Conservation (phyloP, 2,329 filamentous ascomycete genomes). For the Colletotrichum magnum region DNA sequence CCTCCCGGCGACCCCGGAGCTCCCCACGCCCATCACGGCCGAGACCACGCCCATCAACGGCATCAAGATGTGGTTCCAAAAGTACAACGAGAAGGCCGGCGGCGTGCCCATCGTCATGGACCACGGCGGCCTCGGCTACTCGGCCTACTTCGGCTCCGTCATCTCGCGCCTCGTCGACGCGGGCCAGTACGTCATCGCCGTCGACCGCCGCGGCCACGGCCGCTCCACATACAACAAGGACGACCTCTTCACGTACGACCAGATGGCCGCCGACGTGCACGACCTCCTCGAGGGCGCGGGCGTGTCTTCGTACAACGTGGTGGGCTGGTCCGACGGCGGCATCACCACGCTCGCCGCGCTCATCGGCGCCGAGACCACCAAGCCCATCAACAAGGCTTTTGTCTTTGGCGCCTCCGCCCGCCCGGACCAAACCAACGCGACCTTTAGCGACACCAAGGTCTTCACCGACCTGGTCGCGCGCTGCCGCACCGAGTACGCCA, state of each 20-base stretch:
- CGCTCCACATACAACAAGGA: conserved; percentile 53
- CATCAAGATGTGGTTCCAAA: conserved; percentile 57
- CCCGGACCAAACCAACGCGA: conserved; percentile 52
- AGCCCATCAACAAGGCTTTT: conserved; percentile 56
- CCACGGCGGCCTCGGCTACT: conserved; percentile 58
- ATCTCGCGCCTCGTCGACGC: conserved; percentile 51
- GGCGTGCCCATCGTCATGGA: conserved; percentile 54
- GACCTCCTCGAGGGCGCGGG: conserved; percentile 49
- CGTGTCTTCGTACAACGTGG: conserved; percentile 50
- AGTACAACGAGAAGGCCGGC: conserved; percentile 54
- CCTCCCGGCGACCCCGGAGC: conserved; percentile 54
- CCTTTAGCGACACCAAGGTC: conserved; percentile 46
- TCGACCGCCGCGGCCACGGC: conserved; percentile 58
- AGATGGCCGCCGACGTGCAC: conserved; percentile 54
- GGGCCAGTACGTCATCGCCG: conserved; percentile 55
- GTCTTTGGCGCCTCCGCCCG: conserved; percentile 53
- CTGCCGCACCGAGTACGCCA: conserved; percentile 53
- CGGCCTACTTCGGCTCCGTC: conserved; percentile 56
- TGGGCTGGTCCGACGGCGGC: conserved; percentile 59
- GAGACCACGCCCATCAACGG: conserved; percentile 51
- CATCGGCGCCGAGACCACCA: conserved; percentile 48
- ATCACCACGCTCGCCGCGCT: conserved; percentile 55
- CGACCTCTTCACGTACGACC: conserved; percentile 55
- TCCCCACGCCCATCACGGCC: conserved; percentile 52
- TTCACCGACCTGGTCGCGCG: conserved; percentile 49